Base-by-base conservation (phyloP, 2,329 filamentous ascomycete genomes). In the Neopestalotiopsis sp. region DNA sequence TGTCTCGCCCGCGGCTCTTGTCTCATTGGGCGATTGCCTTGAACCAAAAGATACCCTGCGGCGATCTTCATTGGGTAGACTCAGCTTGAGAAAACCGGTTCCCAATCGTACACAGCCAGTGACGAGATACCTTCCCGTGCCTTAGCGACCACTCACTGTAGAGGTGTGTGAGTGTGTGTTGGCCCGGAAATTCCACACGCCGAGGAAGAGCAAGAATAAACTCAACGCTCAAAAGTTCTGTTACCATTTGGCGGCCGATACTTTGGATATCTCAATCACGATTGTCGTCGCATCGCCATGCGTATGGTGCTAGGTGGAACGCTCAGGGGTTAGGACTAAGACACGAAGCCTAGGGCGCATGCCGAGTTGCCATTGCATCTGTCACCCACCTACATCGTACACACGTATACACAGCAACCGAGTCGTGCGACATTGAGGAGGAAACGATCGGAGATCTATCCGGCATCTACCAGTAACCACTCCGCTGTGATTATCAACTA, bases 81-180 rank as follows among this genome's bases (percentile, higher is more conserved):
- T 62, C 28, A 59, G n/a, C 59, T 34, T 17, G 13, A 38, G 59
- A 62, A 62, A 62, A 62, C 59, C 59, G 59, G 59, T 62, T 62
- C 59, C 45, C 32, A 38, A 34, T 62, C 30, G 57, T 59, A 30
- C 24, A 30, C 57, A 10, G 57, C 17, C 57, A 59, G 59, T 62
- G 59, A 62, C 59, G 59, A 38, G 59, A 62, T 62, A 62, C 59
- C 59, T 14, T 20, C 59, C 59, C 34, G 32, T 34, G 9, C 59
- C 4, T 40, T 30, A 28, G 57, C 57, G 24, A 59, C 24, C 24
- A 59, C 12, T 34, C 24, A 30, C 49, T 56, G 17, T n/a, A 7
- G 6, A 14, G 9, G 14, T 56, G n/a, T 59, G 57, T 20, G 57
- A 10, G 34, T 14, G 14, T 62, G 30, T 20, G 45, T 17, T n/a